These are phyloP conservation scores for Globisporangium barbulae DNA, from an alignment of 352 stramenopile genomes.

Conservation along the genomic window DNA sequence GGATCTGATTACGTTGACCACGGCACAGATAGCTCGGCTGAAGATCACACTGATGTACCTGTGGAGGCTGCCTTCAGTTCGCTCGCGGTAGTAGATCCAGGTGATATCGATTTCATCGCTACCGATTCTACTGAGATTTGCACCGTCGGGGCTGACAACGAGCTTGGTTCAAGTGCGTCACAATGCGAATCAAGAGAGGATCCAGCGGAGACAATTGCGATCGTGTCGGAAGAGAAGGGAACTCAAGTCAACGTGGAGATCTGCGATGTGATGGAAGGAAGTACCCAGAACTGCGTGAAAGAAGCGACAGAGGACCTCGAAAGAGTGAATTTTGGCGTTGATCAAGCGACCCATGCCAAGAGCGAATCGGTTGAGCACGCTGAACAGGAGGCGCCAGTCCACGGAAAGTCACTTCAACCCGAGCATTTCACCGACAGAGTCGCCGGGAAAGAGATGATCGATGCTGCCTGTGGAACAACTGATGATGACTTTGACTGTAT, in stretches of 20 bases:
- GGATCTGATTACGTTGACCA: background rate
- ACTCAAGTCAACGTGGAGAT: constrained; percentile 1
- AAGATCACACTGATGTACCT: background rate
- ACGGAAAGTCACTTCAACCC: background rate
- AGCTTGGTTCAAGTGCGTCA: background rate
- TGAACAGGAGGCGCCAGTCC: background rate
- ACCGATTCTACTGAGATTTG: background rate
- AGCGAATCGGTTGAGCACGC: background rate
- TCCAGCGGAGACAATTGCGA: background rate
- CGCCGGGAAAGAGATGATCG: background rate
- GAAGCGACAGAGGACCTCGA: background rate
- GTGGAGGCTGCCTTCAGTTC: no score
- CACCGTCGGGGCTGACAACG: background rate
- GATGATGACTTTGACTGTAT: background rate
- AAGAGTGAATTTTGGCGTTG: background rate
- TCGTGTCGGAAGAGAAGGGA: background rate
- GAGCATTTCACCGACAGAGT: background rate
- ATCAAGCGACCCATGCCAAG: background rate
- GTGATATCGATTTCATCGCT: background rate
- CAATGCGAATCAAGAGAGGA: background rate
- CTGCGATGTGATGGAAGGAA: background rate
- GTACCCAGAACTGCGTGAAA: background rate
- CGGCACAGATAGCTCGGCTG: background rate
- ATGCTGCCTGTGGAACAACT: background rate
- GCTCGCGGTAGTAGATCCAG: background rate